Evolutionary conservation across 352 stramenopile species (phyloP), one percentile per base, ranked within the genome.

Genomic region (Phytophthora capsici): DNA sequence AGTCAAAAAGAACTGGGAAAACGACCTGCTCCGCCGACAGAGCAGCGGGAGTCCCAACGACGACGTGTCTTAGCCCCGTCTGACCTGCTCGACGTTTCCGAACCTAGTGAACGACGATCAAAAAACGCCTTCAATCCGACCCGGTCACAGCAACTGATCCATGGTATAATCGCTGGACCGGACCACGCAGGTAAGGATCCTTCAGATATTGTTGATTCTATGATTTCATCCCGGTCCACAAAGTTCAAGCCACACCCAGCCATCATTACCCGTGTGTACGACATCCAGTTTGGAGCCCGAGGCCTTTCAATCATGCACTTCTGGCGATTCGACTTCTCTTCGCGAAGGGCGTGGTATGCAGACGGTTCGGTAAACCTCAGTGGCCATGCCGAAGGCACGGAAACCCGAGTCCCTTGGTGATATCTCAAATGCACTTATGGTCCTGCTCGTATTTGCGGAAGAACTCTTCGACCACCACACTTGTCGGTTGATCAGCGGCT

Each of bases 301-400:
- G 62, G 53, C 0, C 10, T 70, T 4, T 53, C 48, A 0, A 19
- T 70, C 8, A 55, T 70, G 54, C 54, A 65, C 12, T 70, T 70
- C 14, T 0, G 0, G 2, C 34, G 59, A 28, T 62, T 68, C n/a
- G 60, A 68, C 23, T 68, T 68, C 16, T 36, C 51, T 2, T 34
- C 50, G 1, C 34, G 60, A 4, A 4, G 60, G 4, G 45, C 25
- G 1, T 68, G 60, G 60, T 68, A 58, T 26, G 17, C 60, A 10
- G 45, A 57, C n/a, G 60, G 45, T 1, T 62, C 44, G 0, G 51
- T 68, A 2, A 54, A 62, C 16, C 16, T 57, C 60, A 0, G 44
- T 68, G 0, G 0, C 34, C 1, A 20, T 68, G 3, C 51, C 60
- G 3, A 68, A 52, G 28, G 36, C 51, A 6, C 1, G 1, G 0